Evolutionary conservation across 2,329 filamentous ascomycete species (phyloP), one percentile per base, ranked within the genome.

Genomic region (Cadophora sp.): DNA sequence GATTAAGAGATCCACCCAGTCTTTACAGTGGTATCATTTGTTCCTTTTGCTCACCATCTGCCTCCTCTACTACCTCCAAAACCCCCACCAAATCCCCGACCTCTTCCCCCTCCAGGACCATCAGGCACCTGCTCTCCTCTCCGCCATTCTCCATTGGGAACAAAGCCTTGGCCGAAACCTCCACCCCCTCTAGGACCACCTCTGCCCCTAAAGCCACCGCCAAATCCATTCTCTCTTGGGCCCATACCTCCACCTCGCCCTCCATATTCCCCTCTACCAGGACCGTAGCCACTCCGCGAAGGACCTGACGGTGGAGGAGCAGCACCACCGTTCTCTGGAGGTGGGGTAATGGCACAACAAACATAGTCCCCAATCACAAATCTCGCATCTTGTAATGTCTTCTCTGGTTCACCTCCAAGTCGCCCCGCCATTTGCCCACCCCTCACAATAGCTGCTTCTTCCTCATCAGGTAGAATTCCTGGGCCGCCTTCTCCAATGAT

Each of bases 341-440:
- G 92, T 51, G 92, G 90, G 66, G 95, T 83, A 68, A 97, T 89
- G 5, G 93, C 92, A 78, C 92, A 95, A 67, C 91, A 91, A 50
- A 98, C 85, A 77, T 92, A 97, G 79, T 98, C 95, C 0, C 95
- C 95, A 70, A 96, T 91, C 12, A 97, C 91, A 76, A 97, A 97
- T 26, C 91, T 87, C 40, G 87, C 89, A 64, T 97, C 92, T 46
- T 84, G 84, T 37, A 98, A 81, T 9, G 92, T 94, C 81, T 91
- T 95, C 31, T 89, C 84, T 12, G 88, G 86, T 31, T 92, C 89
- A 6, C 86, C 86, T 40, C 84, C 84, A 64, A 87, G 79, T 60
- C 77, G 77, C 72, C 72, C 74, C 69, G 75, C 77, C 68, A 74
- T 75, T 70, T 70, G 67, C 22, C 71, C 75, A 19, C 73, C 77